A percentile compares a stretch with the other conserved stretches of the same genome.
Evolutionary conservation across 2,329 filamentous ascomycete genomes (phyloP).

Genomic region (Dactylonectria estremocensis): DNA sequence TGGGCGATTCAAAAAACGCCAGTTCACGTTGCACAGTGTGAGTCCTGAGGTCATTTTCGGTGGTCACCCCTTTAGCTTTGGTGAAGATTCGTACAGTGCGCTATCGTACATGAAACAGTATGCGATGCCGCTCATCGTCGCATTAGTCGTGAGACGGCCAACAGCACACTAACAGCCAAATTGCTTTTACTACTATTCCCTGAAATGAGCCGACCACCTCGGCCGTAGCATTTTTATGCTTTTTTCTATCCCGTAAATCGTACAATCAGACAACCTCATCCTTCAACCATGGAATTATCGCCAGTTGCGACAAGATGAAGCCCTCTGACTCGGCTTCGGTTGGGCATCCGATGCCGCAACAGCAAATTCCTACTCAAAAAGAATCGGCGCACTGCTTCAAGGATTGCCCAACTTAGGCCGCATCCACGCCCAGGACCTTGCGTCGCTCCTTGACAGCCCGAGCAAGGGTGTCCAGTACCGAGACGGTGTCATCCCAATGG

Average conservation of each 20-base stretch:
- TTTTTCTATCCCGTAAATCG: slow-evolving; percentile 46
- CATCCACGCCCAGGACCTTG: slow-evolving; percentile 46
- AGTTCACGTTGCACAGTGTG: slow-evolving; percentile 45
- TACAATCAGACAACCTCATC: slow-evolving; percentile 45
- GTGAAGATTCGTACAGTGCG: slow-evolving; percentile 36
- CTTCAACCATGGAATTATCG: slow-evolving; percentile 33
- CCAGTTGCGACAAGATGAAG: slow-evolving; percentile 32
- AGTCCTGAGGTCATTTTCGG: background rate
- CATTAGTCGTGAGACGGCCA: slow-evolving; percentile 19
- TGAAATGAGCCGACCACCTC: slow-evolving; percentile 25
- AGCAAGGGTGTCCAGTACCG: slow-evolving; percentile 83
- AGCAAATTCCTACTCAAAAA: slow-evolving; percentile 7
- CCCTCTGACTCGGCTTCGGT: slow-evolving; percentile 16
- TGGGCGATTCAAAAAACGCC: slow-evolving; percentile 43
- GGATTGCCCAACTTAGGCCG: slow-evolving; percentile 27
- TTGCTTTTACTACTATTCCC: slow-evolving; percentile 14
- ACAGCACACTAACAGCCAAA: background rate
- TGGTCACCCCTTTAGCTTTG: background rate
- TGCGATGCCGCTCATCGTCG: slow-evolving; percentile 35
- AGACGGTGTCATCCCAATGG: slow-evolving; percentile 90
- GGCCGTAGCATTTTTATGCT: slow-evolving; percentile 30
- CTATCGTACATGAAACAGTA: slow-evolving; percentile 27
- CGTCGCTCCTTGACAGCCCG: slow-evolving; percentile 79
- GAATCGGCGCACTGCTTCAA: slow-evolving; percentile 1
- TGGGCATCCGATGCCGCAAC: slow-evolving; percentile 14